phyloP scores from a whole-genome alignment of 2,329 filamentous ascomycete species.

The Colletotrichum ledebouriae region DNA sequence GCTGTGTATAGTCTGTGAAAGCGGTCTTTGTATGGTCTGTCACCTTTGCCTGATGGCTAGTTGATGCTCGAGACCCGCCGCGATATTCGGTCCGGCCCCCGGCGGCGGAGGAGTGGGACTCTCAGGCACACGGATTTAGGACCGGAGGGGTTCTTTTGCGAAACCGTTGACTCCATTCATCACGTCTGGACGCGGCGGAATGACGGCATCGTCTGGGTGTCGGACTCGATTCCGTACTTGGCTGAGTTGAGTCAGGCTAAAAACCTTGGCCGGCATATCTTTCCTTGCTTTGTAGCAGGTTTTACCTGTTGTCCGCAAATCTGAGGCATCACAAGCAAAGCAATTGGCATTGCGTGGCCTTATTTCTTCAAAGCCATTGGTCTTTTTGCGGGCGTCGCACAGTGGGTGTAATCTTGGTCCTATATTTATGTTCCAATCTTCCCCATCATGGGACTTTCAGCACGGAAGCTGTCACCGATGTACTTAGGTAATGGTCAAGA shows the following conservation, averaged over 20 bases:
- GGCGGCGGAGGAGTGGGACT: conserved; percentile 28
- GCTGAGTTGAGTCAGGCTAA: background rate
- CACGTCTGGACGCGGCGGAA: conserved; percentile 22
- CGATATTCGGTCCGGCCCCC: conserved; percentile 14
- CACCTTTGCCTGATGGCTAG: background rate
- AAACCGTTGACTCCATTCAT: conserved; percentile 4
- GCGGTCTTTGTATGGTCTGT: background rate
- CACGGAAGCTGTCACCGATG: background rate
- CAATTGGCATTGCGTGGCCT: conserved; percentile 17
- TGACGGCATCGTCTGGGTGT: conserved; percentile 11
- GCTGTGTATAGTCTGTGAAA: background rate
- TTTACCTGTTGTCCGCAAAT: conserved; percentile 7
- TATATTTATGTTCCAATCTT: background rate
- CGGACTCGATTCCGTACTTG: conserved; percentile 27
- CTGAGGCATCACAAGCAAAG: conserved; percentile 25
- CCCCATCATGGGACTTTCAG: background rate
- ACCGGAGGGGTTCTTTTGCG: background rate
- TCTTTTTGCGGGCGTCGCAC: background rate
- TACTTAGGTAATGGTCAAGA: conserved; percentile 27
- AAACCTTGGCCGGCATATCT: background rate
- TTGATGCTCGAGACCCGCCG: conserved; percentile 9
- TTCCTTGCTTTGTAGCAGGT: background rate
- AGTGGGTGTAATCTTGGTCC: conserved; percentile 18
- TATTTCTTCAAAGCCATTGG: conserved; percentile 5
- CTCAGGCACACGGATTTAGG: conserved; percentile 9